phyloP scores from a whole-genome alignment of 164 flowering plant species.

The Aristolochia contorta region DNA sequence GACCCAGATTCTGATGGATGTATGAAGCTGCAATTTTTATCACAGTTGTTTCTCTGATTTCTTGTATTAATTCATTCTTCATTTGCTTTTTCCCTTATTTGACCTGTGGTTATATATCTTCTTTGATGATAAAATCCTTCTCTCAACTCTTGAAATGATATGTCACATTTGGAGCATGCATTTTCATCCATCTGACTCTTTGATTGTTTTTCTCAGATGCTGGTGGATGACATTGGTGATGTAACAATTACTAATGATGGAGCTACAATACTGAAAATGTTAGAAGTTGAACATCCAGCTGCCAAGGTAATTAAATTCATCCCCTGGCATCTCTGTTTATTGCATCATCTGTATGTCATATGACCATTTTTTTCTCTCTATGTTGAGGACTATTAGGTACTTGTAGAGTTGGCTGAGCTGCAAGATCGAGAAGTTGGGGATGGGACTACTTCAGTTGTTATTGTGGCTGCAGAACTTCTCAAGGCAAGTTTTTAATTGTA shows the following conservation, averaged over 20 bases:
- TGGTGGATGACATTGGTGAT: slow-evolving; percentile 99
- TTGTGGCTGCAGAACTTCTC: slow-evolving; percentile 91
- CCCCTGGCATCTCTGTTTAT: background rate
- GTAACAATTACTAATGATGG: slow-evolving; percentile 98
- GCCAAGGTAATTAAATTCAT: slow-evolving; percentile 62
- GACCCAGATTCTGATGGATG: too few species aligned
- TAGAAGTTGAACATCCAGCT: slow-evolving; percentile 98
- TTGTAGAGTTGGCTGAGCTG: slow-evolving; percentile 98
- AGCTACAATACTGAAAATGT: slow-evolving; percentile 95
- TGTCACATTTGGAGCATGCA: too few species aligned
- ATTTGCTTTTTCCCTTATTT: too few species aligned
- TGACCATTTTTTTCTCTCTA: background rate
- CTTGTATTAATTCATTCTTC: too few species aligned
- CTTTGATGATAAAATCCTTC: too few species aligned
- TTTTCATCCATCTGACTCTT: too few species aligned
- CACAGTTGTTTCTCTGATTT: too few species aligned
- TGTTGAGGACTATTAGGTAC: slow-evolving; percentile 39
- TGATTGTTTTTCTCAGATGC: slow-evolving; percentile 46
- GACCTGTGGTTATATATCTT: too few species aligned
- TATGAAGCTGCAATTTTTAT: too few species aligned
- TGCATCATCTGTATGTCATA: background rate
- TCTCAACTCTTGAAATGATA: too few species aligned
- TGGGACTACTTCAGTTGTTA: slow-evolving; percentile 98
- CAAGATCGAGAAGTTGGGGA: slow-evolving; percentile 99
- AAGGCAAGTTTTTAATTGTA: slow-evolving; percentile 40